A percentile compares a stretch with the other conserved stretches of the same genome.
Conservation (phyloP, 2,329 filamentous ascomycete genomes). For the Penicillium sp. region DNA sequence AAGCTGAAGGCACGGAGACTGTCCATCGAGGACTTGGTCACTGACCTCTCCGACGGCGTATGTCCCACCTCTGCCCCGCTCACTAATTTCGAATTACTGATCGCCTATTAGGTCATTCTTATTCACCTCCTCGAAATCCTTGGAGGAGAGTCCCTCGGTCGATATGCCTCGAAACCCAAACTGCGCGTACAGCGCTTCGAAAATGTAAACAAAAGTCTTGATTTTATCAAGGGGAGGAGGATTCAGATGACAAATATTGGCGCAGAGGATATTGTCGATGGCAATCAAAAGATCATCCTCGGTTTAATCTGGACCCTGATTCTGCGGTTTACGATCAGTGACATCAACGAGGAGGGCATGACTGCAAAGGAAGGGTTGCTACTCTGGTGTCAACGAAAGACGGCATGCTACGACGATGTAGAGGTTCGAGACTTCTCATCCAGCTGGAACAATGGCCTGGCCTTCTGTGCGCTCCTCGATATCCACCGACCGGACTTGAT, state of each 20-base stretch:
- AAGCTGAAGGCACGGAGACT: constrained; percentile 79
- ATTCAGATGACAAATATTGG: constrained; percentile 99
- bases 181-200: constrained; percentile 95
- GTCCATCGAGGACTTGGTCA: constrained; percentile 81
- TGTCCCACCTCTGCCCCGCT: constrained; percentile 40
- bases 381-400: constrained; percentile 97
- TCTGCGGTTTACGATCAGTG: constrained; percentile 95
- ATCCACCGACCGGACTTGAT: constrained; percentile 97
- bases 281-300: constrained; percentile 95
- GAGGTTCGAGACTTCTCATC: constrained; percentile 91
- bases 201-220: constrained; percentile 92
- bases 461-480: constrained; percentile 93
- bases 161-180: constrained; percentile 95
- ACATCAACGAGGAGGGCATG: constrained; percentile 97
- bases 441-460: constrained; percentile 96
- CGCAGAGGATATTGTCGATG: constrained; percentile 96
- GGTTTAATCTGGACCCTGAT: constrained; percentile 98
- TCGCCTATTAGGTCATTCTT: constrained; percentile 69
- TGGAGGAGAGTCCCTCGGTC: constrained; percentile 88
- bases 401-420: constrained; percentile 96
- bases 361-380: constrained; percentile 94
- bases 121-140: constrained; percentile 97
- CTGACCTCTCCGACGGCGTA: constrained; percentile 91
- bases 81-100: constrained; percentile 4
- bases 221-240: constrained; percentile 85